A percentile compares a stretch with the other conserved stretches of the same genome.
phyloP scores from a whole-genome alignment of 148 eudicot species.

The Heliamphora exappendiculata region DNA sequence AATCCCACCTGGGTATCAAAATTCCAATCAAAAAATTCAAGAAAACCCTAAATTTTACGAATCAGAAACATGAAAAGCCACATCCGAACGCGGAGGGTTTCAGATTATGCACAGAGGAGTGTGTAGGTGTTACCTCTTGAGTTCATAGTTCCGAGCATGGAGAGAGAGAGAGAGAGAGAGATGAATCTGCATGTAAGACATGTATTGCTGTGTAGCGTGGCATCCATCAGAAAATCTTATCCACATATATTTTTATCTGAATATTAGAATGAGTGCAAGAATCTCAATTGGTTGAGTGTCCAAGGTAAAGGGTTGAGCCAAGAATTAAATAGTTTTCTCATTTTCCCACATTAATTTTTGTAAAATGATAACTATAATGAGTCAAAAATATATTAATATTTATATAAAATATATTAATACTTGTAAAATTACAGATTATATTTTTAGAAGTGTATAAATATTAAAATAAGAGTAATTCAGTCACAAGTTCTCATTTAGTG shows the following conservation, averaged over 20 bases:
- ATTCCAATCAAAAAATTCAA: neutral
- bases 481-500: too few relatives aligned
- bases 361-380: too few relatives aligned
- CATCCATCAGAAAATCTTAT: slow-evolving; percentile 50
- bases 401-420: too few relatives aligned
- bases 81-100: neutral
- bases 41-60: slow-evolving; percentile 4
- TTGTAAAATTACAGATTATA: too few relatives aligned
- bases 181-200: slow-evolving; percentile 16
- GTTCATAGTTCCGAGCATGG: slow-evolving; percentile 1
- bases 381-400: too few relatives aligned
- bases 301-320: neutral
- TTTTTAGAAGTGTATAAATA: too few relatives aligned
- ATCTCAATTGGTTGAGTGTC: slow-evolving; percentile 1
- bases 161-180: slow-evolving; percentile 9
- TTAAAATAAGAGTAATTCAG: too few relatives aligned
- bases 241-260: slow-evolving; percentile 52
- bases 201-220: slow-evolving; percentile 20
- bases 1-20: neutral
- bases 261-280: slow-evolving; percentile 7
- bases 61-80: slow-evolving; percentile 9
- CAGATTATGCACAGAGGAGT: neutral
- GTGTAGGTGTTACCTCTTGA: slow-evolving; percentile 29
- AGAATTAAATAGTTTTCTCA: neutral
- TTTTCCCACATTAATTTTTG: slow-evolving; percentile 8